Evolutionary conservation across 2,329 filamentous ascomycete species (phyloP).

Genomic region (Ophiostoma sp.): DNA sequence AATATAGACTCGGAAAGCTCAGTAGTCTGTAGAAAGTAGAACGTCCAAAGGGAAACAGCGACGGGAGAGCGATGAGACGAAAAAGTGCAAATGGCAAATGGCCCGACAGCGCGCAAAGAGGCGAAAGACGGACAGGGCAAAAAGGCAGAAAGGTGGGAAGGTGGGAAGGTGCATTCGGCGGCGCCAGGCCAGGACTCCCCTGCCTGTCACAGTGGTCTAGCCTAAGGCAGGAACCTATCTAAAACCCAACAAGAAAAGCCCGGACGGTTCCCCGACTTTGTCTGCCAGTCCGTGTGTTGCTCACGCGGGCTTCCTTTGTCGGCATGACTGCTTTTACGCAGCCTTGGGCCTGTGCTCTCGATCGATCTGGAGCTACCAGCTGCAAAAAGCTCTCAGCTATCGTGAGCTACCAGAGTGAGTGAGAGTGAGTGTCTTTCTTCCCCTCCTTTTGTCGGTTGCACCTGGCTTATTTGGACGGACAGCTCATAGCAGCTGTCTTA

Average conservation of each 20-base stretch:
- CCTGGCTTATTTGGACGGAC: not conserved
- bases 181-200: not conserved
- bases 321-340: not conserved
- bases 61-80: not conserved
- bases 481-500: not conserved
- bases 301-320: constrained; percentile 14
- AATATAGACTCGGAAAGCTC: not conserved
- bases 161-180: not conserved
- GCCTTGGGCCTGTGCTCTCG: not conserved
- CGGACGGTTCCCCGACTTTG: not conserved
- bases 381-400: not conserved
- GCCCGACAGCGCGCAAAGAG: constrained; percentile 2
- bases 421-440: not conserved
- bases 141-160: not conserved
- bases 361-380: not conserved
- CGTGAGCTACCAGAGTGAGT: not conserved
- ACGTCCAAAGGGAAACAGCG: not conserved
- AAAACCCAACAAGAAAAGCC: not conserved
- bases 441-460: not conserved
- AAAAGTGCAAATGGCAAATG: not conserved
- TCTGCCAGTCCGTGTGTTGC: not conserved
- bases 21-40: not conserved
- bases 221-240: constrained; percentile 3
- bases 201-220: constrained; percentile 9
- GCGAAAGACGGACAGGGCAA: constrained; percentile 7